Percentiles rank a stretch among this genome's conserved stretches.
These are phyloP conservation scores for Periconia digitata DNA, from an alignment of 2,329 filamentous ascomycete genomes.

Conservation along the genomic window DNA sequence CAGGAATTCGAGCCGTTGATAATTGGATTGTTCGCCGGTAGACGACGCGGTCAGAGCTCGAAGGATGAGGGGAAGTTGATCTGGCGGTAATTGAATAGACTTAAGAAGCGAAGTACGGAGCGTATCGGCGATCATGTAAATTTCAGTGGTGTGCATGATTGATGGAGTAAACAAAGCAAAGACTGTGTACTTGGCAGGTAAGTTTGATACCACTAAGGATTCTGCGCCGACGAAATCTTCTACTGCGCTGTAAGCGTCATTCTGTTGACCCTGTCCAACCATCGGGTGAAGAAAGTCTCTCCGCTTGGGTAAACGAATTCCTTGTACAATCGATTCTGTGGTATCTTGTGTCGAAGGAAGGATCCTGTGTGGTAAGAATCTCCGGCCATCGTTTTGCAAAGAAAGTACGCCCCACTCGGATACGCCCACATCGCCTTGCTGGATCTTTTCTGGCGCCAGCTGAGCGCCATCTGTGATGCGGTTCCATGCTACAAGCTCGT, in stretches of 20 bases:
- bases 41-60: slow-evolving; percentile 71
- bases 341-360: not conserved
- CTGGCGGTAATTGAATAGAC: slow-evolving; percentile 52
- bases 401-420: slow-evolving; percentile 28
- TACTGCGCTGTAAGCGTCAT: slow-evolving; percentile 46
- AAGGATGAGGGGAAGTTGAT: slow-evolving; percentile 58
- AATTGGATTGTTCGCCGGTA: slow-evolving; percentile 64
- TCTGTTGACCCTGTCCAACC: slow-evolving; percentile 7
- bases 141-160: slow-evolving; percentile 69
- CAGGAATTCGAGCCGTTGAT: slow-evolving; percentile 83
- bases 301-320: slow-evolving; percentile 53
- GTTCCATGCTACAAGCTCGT: slow-evolving; percentile 20
- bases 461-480: slow-evolving; percentile 11
- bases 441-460: slow-evolving; percentile 17
- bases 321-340: slow-evolving; percentile 13
- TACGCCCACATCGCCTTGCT: slow-evolving; percentile 1
- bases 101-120: slow-evolving; percentile 60
- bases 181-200: slow-evolving; percentile 50
- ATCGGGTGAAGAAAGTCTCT: slow-evolving; percentile 60
- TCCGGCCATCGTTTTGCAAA: slow-evolving; percentile 20
- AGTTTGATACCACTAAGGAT: slow-evolving; percentile 51
- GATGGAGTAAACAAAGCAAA: slow-evolving; percentile 69
- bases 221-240: slow-evolving; percentile 50
- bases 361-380: slow-evolving; percentile 20
- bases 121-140: slow-evolving; percentile 62